Base-by-base conservation (phyloP, 139 green algal species). In the Volvox africanus region DNA sequence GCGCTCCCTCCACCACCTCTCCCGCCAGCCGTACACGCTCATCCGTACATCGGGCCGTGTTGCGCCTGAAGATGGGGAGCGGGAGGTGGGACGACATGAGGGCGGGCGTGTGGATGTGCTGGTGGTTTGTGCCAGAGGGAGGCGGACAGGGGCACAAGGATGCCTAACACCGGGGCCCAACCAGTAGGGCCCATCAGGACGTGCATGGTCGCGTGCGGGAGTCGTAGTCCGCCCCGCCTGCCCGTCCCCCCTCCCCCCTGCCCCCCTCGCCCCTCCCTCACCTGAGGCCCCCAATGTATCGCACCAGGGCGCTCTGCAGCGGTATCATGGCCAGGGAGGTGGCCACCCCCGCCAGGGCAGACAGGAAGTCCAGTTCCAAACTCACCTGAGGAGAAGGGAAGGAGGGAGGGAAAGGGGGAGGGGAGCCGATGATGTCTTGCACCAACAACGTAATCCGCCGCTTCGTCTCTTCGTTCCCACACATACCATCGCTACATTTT, bases 11-110 rank as follows among this genome's bases (percentile, higher is more conserved):
- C 75, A 92, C 80, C 65, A 95, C 92, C 84, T 97, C 94, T 0
- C 95, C 92, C 30, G 94, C 94, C 75, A 98, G 94, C 26, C 95
- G 93, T 67, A 98, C 96, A 0, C 97, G 94, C 94, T 98, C 96
- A 89, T 99, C 97, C 9, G 97, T 97, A 37, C 65, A 94, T 75
- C 19, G 83, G 26, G 91, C 91, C 17, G 91, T 93, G 55, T 88
- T 91, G 61, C 87, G 87, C 32, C 87, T 89, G 85, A 22, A 19
- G 11, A 73, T 24, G 21, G 65, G 21, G 55, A 55, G 5, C n/a
- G n/a, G 9, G 44, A 55, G 79, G 89, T 50, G 69, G 36, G 36
- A 2, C 1, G 71, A 28, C 30, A 36, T 26, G 26, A 0, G 0
- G 18, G 20, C 30, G 36, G 18, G 32, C 55, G 36, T 22, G 1